Percentiles rank a stretch among this genome's conserved stretches.
Conservation (phyloP, 208 protist genomes). For the Crithidia acanthocephali region DNA sequence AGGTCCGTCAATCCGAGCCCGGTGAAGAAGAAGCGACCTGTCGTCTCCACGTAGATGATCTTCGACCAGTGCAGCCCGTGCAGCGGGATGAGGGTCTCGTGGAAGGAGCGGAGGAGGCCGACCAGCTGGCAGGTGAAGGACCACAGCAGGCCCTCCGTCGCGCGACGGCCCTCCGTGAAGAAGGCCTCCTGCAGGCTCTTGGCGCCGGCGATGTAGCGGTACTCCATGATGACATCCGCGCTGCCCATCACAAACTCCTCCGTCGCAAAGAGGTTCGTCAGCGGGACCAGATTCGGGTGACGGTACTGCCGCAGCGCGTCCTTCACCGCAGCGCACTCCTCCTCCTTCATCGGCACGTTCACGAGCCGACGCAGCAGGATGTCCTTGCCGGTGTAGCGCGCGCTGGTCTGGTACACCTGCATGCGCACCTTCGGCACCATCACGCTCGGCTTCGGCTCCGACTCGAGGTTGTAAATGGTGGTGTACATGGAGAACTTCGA, state of each 20-base stretch:
- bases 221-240: constrained; percentile 88
- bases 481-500: constrained; percentile 87
- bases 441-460: constrained; percentile 56
- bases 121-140: constrained; percentile 89
- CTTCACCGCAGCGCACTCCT: constrained; percentile 61
- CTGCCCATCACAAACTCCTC: constrained; percentile 89
- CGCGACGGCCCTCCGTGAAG: constrained; percentile 58
- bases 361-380: constrained; percentile 81
- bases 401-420: constrained; percentile 81
- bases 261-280: constrained; percentile 75
- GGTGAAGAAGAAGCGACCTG: constrained; percentile 86
- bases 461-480: constrained; percentile 90
- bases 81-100: constrained; percentile 75
- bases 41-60: constrained; percentile 80
- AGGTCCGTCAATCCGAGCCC: constrained; percentile 82
- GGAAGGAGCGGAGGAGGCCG: constrained; percentile 82
- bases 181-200: constrained; percentile 84
- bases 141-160: constrained; percentile 87
- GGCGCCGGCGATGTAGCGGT: constrained; percentile 79
- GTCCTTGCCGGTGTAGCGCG: constrained; percentile 75
- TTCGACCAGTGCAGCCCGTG: constrained; percentile 87
- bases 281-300: constrained; percentile 83
- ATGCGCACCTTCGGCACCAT: constrained; percentile 69
- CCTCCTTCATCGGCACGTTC: constrained; percentile 51
- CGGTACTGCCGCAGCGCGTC: constrained; percentile 71